These are phyloP conservation scores for Leptodermis oblonga DNA, from an alignment of 257 asterid genomes.

Conservation along the genomic window DNA sequence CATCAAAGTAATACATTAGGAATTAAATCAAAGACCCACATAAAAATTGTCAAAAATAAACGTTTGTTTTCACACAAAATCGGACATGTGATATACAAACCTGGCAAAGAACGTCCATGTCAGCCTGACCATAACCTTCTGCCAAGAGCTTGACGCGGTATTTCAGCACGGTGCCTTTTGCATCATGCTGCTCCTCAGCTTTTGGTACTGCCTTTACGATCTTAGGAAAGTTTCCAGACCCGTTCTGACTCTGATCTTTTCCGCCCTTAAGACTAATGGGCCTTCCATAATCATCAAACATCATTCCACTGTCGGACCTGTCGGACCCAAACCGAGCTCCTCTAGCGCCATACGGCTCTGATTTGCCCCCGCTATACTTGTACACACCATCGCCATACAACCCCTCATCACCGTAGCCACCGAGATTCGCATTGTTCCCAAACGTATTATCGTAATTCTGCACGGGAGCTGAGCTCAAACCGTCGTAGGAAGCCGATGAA, in stretches of 20 bases:
- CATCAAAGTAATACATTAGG: neutral
- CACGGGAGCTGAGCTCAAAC: slow-evolving; percentile 26
- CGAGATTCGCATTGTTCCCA: slow-evolving; percentile 36
- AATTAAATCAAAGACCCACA: neutral
- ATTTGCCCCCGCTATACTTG: slow-evolving; percentile 53
- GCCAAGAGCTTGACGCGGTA: slow-evolving; percentile 70
- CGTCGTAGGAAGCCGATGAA: slow-evolving; percentile 12
- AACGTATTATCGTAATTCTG: slow-evolving; percentile 29
- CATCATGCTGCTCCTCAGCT: slow-evolving; percentile 60
- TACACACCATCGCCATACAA: slow-evolving; percentile 50
- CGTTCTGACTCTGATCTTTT: slow-evolving; percentile 35
- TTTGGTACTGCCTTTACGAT: slow-evolving; percentile 71
- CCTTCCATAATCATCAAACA: slow-evolving; percentile 93
- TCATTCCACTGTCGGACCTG: slow-evolving; percentile 29
- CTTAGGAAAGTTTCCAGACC: slow-evolving; percentile 37
- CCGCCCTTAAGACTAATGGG: slow-evolving; percentile 50
- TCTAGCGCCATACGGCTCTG: slow-evolving; percentile 41
- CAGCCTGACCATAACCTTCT: slow-evolving; percentile 70
- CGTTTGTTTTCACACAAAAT: neutral
- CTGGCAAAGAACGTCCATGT: slow-evolving; percentile 88
- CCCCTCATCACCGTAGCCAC: slow-evolving; percentile 45
- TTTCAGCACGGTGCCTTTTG: slow-evolving; percentile 56
- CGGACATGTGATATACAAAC: slow-evolving; percentile 25
- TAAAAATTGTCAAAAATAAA: neutral
- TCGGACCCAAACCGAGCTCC: slow-evolving; percentile 29